phyloP scores from a whole-genome alignment of 1,284 basidiomycete genomes.

The Cryptococcus sp. region DNA sequence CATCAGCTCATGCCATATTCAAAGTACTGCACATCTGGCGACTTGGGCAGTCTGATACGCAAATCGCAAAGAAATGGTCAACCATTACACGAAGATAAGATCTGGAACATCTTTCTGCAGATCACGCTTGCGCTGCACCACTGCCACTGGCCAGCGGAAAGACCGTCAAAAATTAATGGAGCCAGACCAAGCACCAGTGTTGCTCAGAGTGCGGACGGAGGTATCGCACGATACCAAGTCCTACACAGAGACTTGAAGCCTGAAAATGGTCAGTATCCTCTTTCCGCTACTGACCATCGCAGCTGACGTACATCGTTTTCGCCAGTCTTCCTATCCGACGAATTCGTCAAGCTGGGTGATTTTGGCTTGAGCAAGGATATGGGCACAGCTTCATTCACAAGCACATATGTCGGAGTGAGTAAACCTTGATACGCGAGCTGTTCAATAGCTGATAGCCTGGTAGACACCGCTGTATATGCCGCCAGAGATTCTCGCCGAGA shows the following conservation, averaged over 20 bases:
- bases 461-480: conserved; percentile 98
- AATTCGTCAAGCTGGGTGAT: conserved; percentile 86
- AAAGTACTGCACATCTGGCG: conserved; percentile 87
- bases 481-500: conserved; percentile 93
- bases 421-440: background rate
- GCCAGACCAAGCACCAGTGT: conserved; percentile 15
- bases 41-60: conserved; percentile 80
- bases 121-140: conserved; percentile 86
- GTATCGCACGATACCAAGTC: conserved; percentile 63
- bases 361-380: conserved; percentile 95
- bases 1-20: conserved; percentile 16
- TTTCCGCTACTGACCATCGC: conserved; percentile 2
- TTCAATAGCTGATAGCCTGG: background rate
- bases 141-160: conserved; percentile 66
- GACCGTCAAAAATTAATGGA: conserved; percentile 18
- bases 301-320: background rate
- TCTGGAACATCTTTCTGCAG: conserved; percentile 95
- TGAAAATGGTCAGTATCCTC: conserved; percentile 73
- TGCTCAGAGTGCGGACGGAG: conserved; percentile 15
- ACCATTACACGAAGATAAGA: conserved; percentile 81
- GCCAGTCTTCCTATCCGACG: conserved; percentile 48
- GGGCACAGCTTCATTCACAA: conserved; percentile 80
- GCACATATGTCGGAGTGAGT: conserved; percentile 91
- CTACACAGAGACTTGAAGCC: conserved; percentile 94
- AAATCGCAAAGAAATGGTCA: conserved; percentile 57